Conservation (phyloP, 495 filamentous ascomycete genomes). For the Ramalina intermedia region DNA sequence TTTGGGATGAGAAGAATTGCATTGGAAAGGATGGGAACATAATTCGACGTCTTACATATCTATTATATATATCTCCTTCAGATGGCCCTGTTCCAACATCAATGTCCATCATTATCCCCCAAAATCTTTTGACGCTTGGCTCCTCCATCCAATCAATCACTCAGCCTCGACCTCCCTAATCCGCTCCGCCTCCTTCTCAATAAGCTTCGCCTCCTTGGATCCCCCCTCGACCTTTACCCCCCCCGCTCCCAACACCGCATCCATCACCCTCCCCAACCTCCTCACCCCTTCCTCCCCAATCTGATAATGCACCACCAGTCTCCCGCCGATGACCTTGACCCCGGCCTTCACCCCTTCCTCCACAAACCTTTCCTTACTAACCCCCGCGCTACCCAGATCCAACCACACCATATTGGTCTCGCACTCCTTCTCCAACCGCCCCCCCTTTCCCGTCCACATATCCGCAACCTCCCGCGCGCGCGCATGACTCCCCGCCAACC, state of each 20-base stretch:
- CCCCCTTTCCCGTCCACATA: conserved; percentile 44
- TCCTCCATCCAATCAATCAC: not conserved
- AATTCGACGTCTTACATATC: no score
- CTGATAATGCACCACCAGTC: conserved; percentile 16
- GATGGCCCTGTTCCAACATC: no score
- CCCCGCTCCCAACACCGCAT: conserved; percentile 2
- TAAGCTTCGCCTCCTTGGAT: not conserved
- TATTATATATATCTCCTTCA: no score
- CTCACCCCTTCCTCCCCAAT: conserved; percentile 11
- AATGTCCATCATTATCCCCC: no score
- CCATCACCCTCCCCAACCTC: conserved; percentile 14
- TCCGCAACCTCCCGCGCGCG: conserved; percentile 48
- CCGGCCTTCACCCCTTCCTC: conserved; percentile 10
- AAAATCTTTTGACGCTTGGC: not conserved
- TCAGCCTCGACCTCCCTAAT: conserved; percentile 6
- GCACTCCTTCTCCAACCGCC: conserved; percentile 26
- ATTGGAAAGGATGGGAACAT: no score
- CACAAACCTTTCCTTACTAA: conserved; percentile 5
- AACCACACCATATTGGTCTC: conserved; percentile 96
- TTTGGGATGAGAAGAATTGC: no score
- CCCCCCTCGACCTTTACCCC: not conserved
- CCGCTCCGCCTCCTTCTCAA: conserved; percentile 7
- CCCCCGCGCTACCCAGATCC: conserved; percentile 42
- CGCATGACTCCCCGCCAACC: conserved; percentile 44
- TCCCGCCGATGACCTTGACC: conserved; percentile 12